Percentiles rank a stretch among this genome's conserved stretches.
These are phyloP conservation scores for Phanerochaete sordida DNA, from an alignment of 768 basidiomycete genomes.

Conservation along the genomic window DNA sequence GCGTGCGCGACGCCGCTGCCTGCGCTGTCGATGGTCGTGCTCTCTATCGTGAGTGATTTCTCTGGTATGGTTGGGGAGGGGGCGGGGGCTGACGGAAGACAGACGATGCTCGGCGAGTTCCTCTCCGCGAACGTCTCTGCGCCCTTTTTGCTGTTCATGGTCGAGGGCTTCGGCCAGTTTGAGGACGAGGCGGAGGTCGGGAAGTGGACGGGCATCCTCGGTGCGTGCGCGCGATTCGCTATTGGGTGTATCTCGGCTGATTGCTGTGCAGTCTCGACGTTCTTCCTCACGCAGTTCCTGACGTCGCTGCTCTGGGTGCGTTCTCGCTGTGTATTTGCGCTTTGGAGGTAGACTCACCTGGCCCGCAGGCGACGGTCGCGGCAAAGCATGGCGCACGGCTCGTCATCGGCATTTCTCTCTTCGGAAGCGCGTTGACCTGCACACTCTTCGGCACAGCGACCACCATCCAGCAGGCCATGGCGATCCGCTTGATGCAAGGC, in stretches of 20 bases:
- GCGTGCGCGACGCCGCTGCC: conserved; percentile 79
- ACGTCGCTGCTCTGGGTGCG: conserved; percentile 90
- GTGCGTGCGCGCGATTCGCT: conserved; percentile 31
- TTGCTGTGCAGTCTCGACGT: conserved; percentile 58
- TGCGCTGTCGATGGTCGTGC: conserved; percentile 81
- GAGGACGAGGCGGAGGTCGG: conserved; percentile 83
- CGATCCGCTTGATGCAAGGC: conserved; percentile 84
- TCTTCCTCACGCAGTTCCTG: conserved; percentile 94
- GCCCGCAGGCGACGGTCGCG: conserved; percentile 78
- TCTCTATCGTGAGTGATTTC: conserved; percentile 65
- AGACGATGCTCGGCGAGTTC: conserved; percentile 96
- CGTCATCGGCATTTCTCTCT: conserved; percentile 79
- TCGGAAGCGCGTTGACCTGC: conserved; percentile 83
- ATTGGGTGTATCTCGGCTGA: background rate
- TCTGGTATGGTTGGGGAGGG: background rate
- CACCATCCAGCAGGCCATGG: conserved; percentile 75
- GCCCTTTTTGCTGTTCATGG: conserved; percentile 94
- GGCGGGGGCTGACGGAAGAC: background rate
- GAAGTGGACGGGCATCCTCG: conserved; percentile 84
- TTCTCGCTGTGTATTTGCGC: conserved; percentile 8
- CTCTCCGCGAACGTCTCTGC: conserved; percentile 89
- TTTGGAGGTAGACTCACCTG: conserved; percentile 9
- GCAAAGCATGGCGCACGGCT: conserved; percentile 84
- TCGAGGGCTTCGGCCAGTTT: conserved; percentile 74
- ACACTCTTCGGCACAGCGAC: conserved; percentile 75